Conservation (phyloP, 2,329 filamentous ascomycete species). For the Paradendryphiella salina region DNA sequence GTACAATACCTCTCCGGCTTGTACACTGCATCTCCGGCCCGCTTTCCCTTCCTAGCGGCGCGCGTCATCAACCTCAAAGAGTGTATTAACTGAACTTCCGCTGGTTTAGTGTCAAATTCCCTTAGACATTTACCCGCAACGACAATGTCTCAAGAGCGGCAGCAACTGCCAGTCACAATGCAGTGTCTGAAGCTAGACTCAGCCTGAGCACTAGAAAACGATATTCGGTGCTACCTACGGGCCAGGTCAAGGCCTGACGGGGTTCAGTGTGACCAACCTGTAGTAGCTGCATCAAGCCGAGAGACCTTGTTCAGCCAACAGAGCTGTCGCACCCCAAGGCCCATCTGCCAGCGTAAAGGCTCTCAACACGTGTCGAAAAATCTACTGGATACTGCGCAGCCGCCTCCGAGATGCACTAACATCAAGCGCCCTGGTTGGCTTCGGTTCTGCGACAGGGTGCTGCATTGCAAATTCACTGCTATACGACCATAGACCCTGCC, state of each 20-base stretch:
- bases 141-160: conserved; percentile 26
- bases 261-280: conserved; percentile 30
- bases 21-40: conserved; percentile 14
- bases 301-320: conserved; percentile 1
- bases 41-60: conserved; percentile 13
- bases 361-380: conserved; percentile 12
- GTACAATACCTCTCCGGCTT: not conserved
- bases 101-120: conserved; percentile 29
- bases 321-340: conserved; percentile 2
- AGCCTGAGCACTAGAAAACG: conserved; percentile 21
- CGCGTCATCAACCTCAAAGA: conserved; percentile 10
- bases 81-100: conserved; percentile 34
- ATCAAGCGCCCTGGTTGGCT: not conserved
- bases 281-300: conserved; percentile 26
- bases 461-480: conserved; percentile 10
- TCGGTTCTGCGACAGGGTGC: not conserved
- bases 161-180: conserved; percentile 21
- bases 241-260: conserved; percentile 27
- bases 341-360: not conserved
- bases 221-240: conserved; percentile 18
- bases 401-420: conserved; percentile 1
- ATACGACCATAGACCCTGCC: conserved; percentile 23
- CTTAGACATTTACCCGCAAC: conserved; percentile 39
- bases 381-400: conserved; percentile 5
- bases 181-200: conserved; percentile 16